phyloP scores from a whole-genome alignment of 371 early-diverging fungal genomes.

The Paraphysoderma sedebokerense region DNA sequence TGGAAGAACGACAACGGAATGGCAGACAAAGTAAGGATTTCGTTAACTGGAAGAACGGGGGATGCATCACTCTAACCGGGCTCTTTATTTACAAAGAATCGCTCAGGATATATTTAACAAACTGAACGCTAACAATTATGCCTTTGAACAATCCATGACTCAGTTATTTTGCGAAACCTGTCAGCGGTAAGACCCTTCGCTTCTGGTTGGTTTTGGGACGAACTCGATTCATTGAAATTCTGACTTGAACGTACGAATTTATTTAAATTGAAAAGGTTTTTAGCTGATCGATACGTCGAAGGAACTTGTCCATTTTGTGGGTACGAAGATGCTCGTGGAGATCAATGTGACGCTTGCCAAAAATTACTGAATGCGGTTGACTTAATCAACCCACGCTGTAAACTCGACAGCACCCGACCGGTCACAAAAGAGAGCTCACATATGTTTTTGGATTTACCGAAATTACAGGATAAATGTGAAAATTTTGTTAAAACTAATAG shows the following conservation, averaged over 20 bases:
- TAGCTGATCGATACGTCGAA: constrained; percentile 98
- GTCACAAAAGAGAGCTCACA: constrained; percentile 77
- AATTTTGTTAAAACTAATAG: constrained; percentile 45
- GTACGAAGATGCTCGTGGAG: constrained; percentile 95
- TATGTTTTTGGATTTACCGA: constrained; percentile 78
- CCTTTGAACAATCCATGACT: constrained; percentile 56
- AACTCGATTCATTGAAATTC: too few species aligned
- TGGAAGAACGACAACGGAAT: constrained; percentile 86
- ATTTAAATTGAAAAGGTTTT: constrained; percentile 51
- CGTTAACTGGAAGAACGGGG: not conserved
- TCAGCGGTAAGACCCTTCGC: constrained; percentile 31
- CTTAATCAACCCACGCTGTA: constrained; percentile 91
- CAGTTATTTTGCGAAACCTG: constrained; percentile 89
- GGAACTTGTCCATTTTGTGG: constrained; percentile 88
- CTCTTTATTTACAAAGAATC: constrained; percentile 27
- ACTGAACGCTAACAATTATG: constrained; percentile 54
- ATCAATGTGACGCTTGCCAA: constrained; percentile 99
- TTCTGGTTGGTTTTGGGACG: not conserved
- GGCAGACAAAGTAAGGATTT: constrained; percentile 54
- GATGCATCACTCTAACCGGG: not conserved
- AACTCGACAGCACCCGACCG: constrained; percentile 71
- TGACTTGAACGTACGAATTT: too few species aligned
- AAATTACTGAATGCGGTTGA: constrained; percentile 80
- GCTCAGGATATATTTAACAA: constrained; percentile 84
- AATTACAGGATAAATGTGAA: constrained; percentile 55